Evolutionary conservation across 306 rosid species (phyloP).

Genomic region (Mucuna pruriens): DNA sequence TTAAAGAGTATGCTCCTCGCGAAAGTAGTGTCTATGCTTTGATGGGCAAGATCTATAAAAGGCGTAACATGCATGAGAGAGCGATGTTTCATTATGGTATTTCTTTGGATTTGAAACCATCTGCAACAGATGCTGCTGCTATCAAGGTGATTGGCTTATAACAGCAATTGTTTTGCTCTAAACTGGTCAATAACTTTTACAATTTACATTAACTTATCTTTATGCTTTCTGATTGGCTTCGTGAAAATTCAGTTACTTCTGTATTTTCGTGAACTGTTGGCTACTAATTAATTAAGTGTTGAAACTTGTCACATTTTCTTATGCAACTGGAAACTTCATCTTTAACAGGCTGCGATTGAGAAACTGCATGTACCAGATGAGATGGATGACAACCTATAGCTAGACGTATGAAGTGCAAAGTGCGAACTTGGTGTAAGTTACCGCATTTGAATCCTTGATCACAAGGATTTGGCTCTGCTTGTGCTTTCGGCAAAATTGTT

Average conservation of each 20-base stretch:
- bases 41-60: conserved; percentile 92
- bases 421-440: conserved; percentile 43
- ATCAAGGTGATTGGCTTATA: conserved; percentile 68
- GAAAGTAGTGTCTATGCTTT: conserved; percentile 95
- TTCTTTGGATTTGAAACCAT: conserved; percentile 98
- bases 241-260: not conserved
- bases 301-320: not conserved
- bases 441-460: conserved; percentile 44
- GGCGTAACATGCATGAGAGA: conserved; percentile 82
- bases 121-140: conserved; percentile 90
- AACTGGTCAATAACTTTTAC: not conserved
- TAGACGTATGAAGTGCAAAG: conserved; percentile 25
- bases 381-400: conserved; percentile 79
- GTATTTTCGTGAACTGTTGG: not conserved
- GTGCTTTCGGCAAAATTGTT: conserved; percentile 63
- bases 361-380: conserved; percentile 97
- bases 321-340: conserved; percentile 1
- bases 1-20: conserved; percentile 88
- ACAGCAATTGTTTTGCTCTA: not conserved
- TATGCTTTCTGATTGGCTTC: conserved; percentile 14
- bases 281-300: not conserved
- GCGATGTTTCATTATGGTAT: conserved; percentile 97
- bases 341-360: conserved; percentile 93
- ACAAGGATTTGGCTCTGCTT: conserved; percentile 51
- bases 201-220: not conserved